These are phyloP conservation scores for Chlamydomonas eustigma DNA, from an alignment of 139 green algal genomes.

Conservation along the genomic window DNA sequence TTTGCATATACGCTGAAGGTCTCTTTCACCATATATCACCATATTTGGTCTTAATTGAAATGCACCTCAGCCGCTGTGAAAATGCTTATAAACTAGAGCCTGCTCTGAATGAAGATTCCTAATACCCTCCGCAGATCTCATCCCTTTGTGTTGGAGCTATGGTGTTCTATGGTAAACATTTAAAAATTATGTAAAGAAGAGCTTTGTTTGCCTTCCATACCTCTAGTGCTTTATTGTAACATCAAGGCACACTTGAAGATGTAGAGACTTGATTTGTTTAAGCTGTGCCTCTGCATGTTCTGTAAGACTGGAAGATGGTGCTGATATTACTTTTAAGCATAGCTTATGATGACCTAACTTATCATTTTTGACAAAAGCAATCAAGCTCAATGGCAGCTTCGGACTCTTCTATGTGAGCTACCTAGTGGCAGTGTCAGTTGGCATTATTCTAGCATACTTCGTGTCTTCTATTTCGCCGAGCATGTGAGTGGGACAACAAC, in stretches of 20 bases:
- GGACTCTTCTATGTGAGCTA: slow-evolving; percentile 62
- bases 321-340: not conserved
- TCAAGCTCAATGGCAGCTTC: slow-evolving; percentile 37
- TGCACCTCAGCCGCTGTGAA: too few relatives aligned
- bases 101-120: too few relatives aligned
- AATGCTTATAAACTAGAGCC: too few relatives aligned
- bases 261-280: too few relatives aligned
- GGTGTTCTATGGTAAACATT: too few relatives aligned
- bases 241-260: not conserved
- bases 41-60: too few relatives aligned
- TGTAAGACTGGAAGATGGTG: not conserved
- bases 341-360: not conserved
- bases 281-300: too few relatives aligned
- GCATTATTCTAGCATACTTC: slow-evolving; percentile 57
- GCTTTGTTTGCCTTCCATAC: not conserved
- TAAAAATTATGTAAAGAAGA: too few relatives aligned
- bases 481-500: slow-evolving; percentile 29
- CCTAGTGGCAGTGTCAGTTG: slow-evolving; percentile 48
- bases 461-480: slow-evolving; percentile 58
- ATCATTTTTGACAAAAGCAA: not conserved
- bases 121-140: too few relatives aligned
- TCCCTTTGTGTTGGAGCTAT: too few relatives aligned
- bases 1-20: too few relatives aligned
- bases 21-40: too few relatives aligned
- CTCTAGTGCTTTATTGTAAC: not conserved